These are phyloP conservation scores for Pisolithus sp. DNA, from an alignment of 768 basidiomycete genomes.

Conservation along the genomic window DNA sequence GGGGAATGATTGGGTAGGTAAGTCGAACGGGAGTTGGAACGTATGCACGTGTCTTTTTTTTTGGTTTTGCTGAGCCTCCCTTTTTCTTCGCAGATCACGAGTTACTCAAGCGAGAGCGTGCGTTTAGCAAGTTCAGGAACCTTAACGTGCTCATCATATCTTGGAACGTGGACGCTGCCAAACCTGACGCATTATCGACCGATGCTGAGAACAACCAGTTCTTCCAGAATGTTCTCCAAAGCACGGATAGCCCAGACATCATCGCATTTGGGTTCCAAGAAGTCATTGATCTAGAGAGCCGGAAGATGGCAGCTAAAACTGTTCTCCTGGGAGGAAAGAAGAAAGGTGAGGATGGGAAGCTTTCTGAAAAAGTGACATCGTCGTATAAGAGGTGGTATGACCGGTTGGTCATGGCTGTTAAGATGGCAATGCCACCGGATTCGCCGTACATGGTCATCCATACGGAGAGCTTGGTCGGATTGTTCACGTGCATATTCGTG, in stretches of 20 bases:
- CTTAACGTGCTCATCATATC: slow-evolving; percentile 75
- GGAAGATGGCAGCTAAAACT: slow-evolving; percentile 89
- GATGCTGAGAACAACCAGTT: slow-evolving; percentile 72
- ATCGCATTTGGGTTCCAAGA: slow-evolving; percentile 95
- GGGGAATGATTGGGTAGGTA: slow-evolving; percentile 82
- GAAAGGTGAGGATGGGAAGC: slow-evolving; percentile 43
- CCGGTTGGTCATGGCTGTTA: slow-evolving; percentile 63
- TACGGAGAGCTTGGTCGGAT: slow-evolving; percentile 84
- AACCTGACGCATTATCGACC: slow-evolving; percentile 66
- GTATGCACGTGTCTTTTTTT: no score
- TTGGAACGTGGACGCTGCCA: slow-evolving; percentile 90
- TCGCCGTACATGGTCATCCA: slow-evolving; percentile 75
- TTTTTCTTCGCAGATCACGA: slow-evolving; percentile 52
- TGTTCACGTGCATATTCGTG: slow-evolving; percentile 73
- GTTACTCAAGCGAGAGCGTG: slow-evolving; percentile 63
- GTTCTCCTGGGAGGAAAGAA: slow-evolving; percentile 73
- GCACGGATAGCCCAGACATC: slow-evolving; percentile 76
- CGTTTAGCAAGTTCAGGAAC: slow-evolving; percentile 75
- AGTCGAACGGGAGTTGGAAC: slow-evolving; percentile 21
- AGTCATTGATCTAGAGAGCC: slow-evolving; percentile 89
- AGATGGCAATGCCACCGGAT: slow-evolving; percentile 65
- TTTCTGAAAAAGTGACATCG: slow-evolving; percentile 76
- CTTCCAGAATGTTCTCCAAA: slow-evolving; percentile 67
- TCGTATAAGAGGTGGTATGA: slow-evolving; percentile 91
- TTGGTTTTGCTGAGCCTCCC: neutral